Evolutionary conservation across 2,329 filamentous ascomycete genomes (phyloP).

Genomic region (Stagonosporopsis cucurbitacearum): DNA sequence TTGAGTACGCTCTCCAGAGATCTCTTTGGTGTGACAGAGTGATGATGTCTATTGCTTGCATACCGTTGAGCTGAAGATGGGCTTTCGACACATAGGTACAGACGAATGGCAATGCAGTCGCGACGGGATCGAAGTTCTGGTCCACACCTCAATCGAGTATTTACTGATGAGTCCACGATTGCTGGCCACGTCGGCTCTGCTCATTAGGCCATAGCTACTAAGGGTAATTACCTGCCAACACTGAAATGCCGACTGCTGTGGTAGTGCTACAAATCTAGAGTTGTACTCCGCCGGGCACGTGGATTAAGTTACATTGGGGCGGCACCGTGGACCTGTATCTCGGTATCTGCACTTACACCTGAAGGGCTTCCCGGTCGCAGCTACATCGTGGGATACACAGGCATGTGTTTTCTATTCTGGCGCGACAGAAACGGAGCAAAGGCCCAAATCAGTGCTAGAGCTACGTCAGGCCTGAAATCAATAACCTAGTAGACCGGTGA

Average conservation of each 20-base stretch:
- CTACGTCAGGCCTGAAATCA: neutral
- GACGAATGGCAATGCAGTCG: too few species aligned
- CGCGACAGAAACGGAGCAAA: neutral
- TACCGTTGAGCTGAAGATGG: too few species aligned
- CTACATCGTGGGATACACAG: neutral
- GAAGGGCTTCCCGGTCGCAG: neutral
- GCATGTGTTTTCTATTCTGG: neutral
- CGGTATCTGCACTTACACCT: neutral
- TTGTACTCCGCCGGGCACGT: neutral
- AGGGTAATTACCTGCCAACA: neutral
- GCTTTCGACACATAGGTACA: too few species aligned
- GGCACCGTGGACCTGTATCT: neutral
- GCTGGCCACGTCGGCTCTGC: neutral
- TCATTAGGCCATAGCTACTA: neutral
- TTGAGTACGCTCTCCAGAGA: too few species aligned
- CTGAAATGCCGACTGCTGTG: neutral
- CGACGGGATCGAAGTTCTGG: too few species aligned
- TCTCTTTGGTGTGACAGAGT: too few species aligned
- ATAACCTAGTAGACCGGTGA: conserved; percentile 1
- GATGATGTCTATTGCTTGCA: too few species aligned
- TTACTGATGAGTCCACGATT: neutral
- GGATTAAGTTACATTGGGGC: too few species aligned
- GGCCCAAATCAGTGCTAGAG: neutral
- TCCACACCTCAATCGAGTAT: neutral
- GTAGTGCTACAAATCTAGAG: neutral